Conservation (phyloP, 2,329 filamentous ascomycete species). For the Ophiostoma ulmi region DNA sequence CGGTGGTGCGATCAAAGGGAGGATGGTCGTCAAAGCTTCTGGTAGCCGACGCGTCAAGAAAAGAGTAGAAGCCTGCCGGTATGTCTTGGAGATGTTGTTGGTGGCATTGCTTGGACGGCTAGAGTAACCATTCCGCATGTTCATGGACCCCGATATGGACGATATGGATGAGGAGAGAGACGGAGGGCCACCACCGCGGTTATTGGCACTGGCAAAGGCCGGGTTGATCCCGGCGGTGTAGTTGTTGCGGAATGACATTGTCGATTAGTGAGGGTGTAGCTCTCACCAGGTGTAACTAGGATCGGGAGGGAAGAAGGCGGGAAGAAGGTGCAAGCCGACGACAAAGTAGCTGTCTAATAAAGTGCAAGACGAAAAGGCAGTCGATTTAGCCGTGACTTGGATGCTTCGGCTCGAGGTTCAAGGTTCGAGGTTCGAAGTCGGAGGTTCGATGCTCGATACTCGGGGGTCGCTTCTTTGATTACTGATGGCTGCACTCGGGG, state of each 20-base stretch:
- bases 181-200: constrained; percentile 16
- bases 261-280: background rate
- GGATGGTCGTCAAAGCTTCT: constrained; percentile 79
- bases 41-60: constrained; percentile 91
- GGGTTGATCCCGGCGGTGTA: constrained; percentile 44
- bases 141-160: constrained; percentile 56
- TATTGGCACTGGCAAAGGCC: constrained; percentile 42
- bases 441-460: background rate
- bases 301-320: background rate
- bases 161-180: constrained; percentile 55
- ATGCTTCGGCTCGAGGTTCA: background rate
- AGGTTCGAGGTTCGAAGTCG: background rate
- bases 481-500: constrained; percentile 13
- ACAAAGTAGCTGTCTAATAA: background rate
- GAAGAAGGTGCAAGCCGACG: background rate
- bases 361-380: background rate
- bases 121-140: constrained; percentile 49
- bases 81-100: constrained; percentile 75
- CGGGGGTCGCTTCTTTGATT: constrained; percentile 7
- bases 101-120: constrained; percentile 18
- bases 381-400: background rate
- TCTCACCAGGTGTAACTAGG: background rate
- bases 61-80: constrained; percentile 87
- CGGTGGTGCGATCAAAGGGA: constrained; percentile 69
- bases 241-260: constrained; percentile 43